phyloP scores from a whole-genome alignment of 2,329 filamentous ascomycete species.

The Acephala macrosclerotiorum region DNA sequence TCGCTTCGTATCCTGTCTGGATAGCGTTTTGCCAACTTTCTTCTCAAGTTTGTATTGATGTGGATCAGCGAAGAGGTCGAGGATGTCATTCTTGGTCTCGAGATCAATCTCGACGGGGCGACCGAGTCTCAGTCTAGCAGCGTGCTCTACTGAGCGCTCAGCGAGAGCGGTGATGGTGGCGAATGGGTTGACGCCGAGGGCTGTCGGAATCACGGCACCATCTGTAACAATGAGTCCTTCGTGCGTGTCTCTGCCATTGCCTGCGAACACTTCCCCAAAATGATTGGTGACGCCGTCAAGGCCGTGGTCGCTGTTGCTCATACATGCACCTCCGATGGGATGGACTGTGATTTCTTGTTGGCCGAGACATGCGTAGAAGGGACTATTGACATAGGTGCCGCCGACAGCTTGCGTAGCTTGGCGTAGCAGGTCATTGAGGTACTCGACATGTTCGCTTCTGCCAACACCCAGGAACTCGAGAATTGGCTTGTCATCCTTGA shows the following conservation, averaged over 20 bases:
- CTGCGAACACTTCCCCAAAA: constrained; percentile 64
- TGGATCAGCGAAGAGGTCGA: constrained; percentile 64
- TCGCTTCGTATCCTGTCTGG: constrained; percentile 35
- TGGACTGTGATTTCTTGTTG: constrained; percentile 70
- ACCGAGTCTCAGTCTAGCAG: constrained; percentile 51
- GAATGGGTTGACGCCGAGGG: constrained; percentile 70
- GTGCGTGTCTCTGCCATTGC: constrained; percentile 58
- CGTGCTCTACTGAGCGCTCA: constrained; percentile 65
- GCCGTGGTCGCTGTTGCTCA: constrained; percentile 66
- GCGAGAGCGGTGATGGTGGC: constrained; percentile 75
- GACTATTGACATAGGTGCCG: constrained; percentile 65
- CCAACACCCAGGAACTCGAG: constrained; percentile 67
- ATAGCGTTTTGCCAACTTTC: background rate
- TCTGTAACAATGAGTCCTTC: constrained; percentile 68
- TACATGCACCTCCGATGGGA: constrained; percentile 69
- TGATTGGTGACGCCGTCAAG: constrained; percentile 67
- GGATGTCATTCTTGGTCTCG: constrained; percentile 53
- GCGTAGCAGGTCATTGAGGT: constrained; percentile 59
- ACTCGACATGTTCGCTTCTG: constrained; percentile 60
- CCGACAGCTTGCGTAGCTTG: constrained; percentile 64
- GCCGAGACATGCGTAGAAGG: constrained; percentile 62
- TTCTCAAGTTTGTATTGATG: constrained; percentile 35
- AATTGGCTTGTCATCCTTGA: constrained; percentile 65
- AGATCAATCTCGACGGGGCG: constrained; percentile 48
- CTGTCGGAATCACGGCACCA: constrained; percentile 65